Base-by-base conservation (phyloP, 164 flowering plant species). In the Vitis riparia region DNA sequence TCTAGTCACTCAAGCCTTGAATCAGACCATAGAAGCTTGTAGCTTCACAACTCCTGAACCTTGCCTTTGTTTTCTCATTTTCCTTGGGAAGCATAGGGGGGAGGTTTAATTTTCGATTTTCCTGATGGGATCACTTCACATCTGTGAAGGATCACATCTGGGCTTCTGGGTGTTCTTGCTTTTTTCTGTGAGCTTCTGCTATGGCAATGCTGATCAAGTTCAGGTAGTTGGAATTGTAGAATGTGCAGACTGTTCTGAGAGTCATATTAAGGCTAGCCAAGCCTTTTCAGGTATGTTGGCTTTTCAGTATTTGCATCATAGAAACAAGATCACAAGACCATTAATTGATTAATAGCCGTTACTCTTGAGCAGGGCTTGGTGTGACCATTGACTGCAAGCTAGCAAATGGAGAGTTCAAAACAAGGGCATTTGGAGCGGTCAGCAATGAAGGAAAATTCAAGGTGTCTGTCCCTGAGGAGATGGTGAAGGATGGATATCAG, bases 371-470 rank as follows among this genome's bases (percentile, higher is more conserved):
- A 93, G 98, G 95, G 8, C 86, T 90, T 30, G 71, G 61, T 0
- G 91, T 89, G 9, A 82, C 81, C 11, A 82, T 93, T 9, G 88
- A 87, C 17, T 93, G 98, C 85, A 90, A 86, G 80, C 56, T 59
- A 59, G 67, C 72, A 16, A 76, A 82, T 51, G 89, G 90, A 11
- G 68, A 77, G 48, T 71, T 87, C 63, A 70, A 79, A 69, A 88
- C 83, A 13, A 75, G 81, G 70, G 92, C 86, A 12, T 59, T 19
- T 0, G 89, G 91, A 8, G 78, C 87, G 72, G 82, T 94, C 0
- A 87, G 87, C 65, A 70, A 77, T 47, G 77, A 85, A 27, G 98
- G 98, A 10, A 86, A 89, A 19, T 94, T 94, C 84, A 75, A 55
- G 59, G 89, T 89, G 0, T 65, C 71, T 1, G 82, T 94, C 44